Percentiles rank a stretch among this genome's conserved stretches.
Conservation (phyloP, 768 basidiomycete genomes). For the Lentinula sp. region DNA sequence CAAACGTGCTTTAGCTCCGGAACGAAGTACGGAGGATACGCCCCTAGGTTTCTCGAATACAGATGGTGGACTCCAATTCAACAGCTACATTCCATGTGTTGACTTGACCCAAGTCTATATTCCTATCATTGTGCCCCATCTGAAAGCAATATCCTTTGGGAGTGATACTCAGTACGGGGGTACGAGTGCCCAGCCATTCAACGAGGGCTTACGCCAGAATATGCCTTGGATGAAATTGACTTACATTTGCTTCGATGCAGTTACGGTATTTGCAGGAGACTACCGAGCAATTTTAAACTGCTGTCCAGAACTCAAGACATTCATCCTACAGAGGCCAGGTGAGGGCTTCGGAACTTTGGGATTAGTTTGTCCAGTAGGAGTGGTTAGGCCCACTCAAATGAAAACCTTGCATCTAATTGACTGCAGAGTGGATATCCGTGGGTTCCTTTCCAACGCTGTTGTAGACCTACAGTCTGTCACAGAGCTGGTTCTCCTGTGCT, state of each 20-base stretch:
- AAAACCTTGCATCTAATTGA: background rate
- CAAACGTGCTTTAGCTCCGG: background rate
- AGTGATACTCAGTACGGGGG: background rate
- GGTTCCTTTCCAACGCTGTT: background rate
- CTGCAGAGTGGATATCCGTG: background rate
- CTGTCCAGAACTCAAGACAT: background rate
- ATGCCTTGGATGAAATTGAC: background rate
- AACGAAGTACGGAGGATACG: background rate
- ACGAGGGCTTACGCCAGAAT: background rate
- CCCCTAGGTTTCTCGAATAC: background rate
- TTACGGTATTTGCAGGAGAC: background rate
- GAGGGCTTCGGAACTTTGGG: background rate
- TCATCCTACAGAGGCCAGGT: background rate
- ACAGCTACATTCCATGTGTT: background rate
- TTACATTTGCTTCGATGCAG: background rate
- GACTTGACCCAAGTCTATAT: background rate
- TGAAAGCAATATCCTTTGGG: background rate
- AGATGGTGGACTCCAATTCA: background rate
- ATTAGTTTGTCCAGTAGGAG: background rate
- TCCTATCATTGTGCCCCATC: background rate
- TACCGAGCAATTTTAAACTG: background rate
- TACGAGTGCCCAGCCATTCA: background rate
- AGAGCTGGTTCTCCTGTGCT: background rate
- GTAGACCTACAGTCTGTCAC: background rate
- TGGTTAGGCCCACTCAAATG: background rate